phyloP scores from a whole-genome alignment of 2,329 filamentous ascomycete genomes.

The Colletotrichum sp. region DNA sequence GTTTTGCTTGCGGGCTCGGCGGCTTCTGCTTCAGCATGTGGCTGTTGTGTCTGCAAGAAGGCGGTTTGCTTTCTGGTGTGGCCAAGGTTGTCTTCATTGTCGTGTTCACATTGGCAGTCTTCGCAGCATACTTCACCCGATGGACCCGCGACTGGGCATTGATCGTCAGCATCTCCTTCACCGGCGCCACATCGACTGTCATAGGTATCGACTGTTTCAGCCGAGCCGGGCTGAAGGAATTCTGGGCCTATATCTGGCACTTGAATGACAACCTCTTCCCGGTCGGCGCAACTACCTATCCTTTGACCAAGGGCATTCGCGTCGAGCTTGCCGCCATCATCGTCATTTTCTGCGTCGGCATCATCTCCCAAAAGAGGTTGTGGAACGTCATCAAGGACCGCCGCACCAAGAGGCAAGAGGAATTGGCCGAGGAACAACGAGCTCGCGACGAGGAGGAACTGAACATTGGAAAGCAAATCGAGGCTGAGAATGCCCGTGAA shows the following conservation, averaged over 20 bases:
- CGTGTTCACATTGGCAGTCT: conserved; percentile 70
- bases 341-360: conserved; percentile 74
- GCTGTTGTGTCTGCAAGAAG: conserved; percentile 79
- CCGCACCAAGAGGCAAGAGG: conserved; percentile 57
- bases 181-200: conserved; percentile 78
- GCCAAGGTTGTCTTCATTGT: conserved; percentile 76
- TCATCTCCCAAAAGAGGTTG: conserved; percentile 84
- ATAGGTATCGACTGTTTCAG: conserved; percentile 92
- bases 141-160: conserved; percentile 80
- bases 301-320: conserved; percentile 82
- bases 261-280: conserved; percentile 85
- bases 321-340: conserved; percentile 84
- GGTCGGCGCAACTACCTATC: conserved; percentile 77
- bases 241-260: conserved; percentile 91
- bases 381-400: conserved; percentile 80
- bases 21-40: conserved; percentile 91
- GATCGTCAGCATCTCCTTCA: conserved; percentile 79
- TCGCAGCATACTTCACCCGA: conserved; percentile 78
- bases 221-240: conserved; percentile 90
- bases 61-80: conserved; percentile 70
- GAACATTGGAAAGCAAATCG: conserved; percentile 70
- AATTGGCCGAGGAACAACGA: conserved; percentile 53
- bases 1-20: conserved; percentile 83
- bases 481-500: conserved; percentile 66
- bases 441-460: conserved; percentile 71